phyloP scores from a whole-genome alignment of 2,329 filamentous ascomycete genomes.

The Niveomyces coronatus region DNA sequence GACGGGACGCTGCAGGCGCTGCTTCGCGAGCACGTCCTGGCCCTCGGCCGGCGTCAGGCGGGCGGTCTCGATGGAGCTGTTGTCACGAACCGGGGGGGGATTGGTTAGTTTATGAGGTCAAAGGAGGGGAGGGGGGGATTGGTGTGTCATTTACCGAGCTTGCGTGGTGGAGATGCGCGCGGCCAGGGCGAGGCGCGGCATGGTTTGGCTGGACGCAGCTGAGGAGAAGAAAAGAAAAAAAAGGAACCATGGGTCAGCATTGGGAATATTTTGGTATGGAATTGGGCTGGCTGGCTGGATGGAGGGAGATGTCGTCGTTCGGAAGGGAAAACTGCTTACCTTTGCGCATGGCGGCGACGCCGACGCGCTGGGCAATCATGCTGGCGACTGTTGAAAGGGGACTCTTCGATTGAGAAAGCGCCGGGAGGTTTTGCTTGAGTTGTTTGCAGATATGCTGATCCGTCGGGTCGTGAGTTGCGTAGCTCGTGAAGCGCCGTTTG shows the following conservation, averaged over 20 bases:
- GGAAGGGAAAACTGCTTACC: constrained; percentile 31
- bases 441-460: too few species aligned
- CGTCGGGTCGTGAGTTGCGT: too few species aligned
- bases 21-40: constrained; percentile 60
- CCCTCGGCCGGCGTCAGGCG: constrained; percentile 44
- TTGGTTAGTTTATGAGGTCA: neutral
- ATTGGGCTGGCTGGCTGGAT: too few species aligned
- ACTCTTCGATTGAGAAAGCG: constrained; percentile 1
- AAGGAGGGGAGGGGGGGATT: neutral
- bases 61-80: constrained; percentile 45
- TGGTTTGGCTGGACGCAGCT: constrained; percentile 33
- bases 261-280: too few species aligned
- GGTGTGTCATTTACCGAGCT: constrained; percentile 30
- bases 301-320: too few species aligned
- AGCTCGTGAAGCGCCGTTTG: too few species aligned
- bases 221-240: neutral
- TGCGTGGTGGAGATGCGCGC: constrained; percentile 33
- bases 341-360: constrained; percentile 48
- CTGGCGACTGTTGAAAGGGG: neutral
- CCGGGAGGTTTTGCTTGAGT: too few species aligned
- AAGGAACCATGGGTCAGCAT: too few species aligned
- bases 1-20: constrained; percentile 73
- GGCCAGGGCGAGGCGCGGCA: constrained; percentile 35
- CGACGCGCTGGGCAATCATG: constrained; percentile 49
- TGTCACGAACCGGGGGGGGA: neutral